Conservation (phyloP, 2,329 filamentous ascomycete genomes). For the Venturia effusa region DNA sequence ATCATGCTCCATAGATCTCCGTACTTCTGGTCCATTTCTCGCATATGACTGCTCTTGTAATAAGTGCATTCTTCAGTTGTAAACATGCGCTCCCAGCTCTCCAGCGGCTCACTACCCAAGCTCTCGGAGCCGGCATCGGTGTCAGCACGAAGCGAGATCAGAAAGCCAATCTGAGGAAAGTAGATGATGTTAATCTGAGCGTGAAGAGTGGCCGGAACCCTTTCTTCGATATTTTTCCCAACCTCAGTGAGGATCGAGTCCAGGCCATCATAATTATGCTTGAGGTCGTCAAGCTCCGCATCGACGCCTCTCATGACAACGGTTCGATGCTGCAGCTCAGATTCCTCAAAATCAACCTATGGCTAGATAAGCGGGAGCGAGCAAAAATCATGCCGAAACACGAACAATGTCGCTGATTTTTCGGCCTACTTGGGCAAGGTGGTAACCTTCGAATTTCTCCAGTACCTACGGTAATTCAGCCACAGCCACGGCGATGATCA, state of each 20-base stretch:
- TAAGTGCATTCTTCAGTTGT: conserved; percentile 52
- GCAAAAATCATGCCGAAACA: neutral
- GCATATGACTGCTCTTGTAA: conserved; percentile 79
- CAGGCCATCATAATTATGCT: conserved; percentile 67
- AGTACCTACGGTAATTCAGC: conserved; percentile 40
- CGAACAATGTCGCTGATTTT: conserved; percentile 55
- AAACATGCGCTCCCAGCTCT: conserved; percentile 70
- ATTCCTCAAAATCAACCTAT: conserved; percentile 68
- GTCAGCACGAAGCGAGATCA: conserved; percentile 62
- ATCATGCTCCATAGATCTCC: conserved; percentile 46
- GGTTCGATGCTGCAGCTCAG: conserved; percentile 58
- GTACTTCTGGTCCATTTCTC: conserved; percentile 65
- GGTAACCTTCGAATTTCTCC: conserved; percentile 45
- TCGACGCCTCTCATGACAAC: conserved; percentile 62
- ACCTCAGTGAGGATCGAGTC: conserved; percentile 61
- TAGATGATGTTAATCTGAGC: conserved; percentile 66
- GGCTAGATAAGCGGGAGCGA: conserved; percentile 5
- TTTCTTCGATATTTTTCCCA: conserved; percentile 46
- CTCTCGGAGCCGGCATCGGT: conserved; percentile 45
- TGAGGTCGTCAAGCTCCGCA: conserved; percentile 63
- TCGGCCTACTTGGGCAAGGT: conserved; percentile 56
- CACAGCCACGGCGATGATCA: conserved; percentile 2
- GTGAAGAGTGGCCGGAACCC: conserved; percentile 48
- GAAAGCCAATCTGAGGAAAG: conserved; percentile 83
- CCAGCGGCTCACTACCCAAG: conserved; percentile 50